Base-by-base conservation (phyloP, 371 early-diverging fungal genomes). In the Haplosporangium sp. region DNA sequence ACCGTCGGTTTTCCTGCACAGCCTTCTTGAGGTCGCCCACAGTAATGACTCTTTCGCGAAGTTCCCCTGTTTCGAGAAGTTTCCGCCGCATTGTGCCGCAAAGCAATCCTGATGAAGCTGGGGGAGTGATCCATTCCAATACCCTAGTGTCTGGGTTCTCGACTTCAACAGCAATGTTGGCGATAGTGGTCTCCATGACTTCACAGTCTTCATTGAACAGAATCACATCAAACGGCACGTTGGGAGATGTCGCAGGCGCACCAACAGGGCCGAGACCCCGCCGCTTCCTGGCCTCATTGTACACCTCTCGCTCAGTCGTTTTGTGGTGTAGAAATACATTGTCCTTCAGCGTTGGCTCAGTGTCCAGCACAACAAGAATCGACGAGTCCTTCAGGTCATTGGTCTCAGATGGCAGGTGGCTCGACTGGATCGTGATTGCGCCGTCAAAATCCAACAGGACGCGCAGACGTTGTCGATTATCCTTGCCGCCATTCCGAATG, bases 121-220 rank as follows among this genome's bases (percentile, higher is more conserved):
- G 67, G 0, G 89, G 89, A 20, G 89, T 89, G 41, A 79, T 81
- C 88, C 88, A 89, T 20, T 79, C 73, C 21, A 79, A 0, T 36
- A 53, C n/a, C 16, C 61, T 58, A 16, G 70, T 40, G 56, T 83
- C 60, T 61, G 55, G 29, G 18, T 67, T 56, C 36, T 59, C 48
- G 21, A 77, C 63, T 10, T 80, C 74, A 16, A 90, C 53, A 14
- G 90, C 89, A 38, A 90, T 82, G 55, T 90, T 90, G 12, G 89
- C 88, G 53, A 90, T 87, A 23, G 87, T 83, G 0, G 89, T 81
- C 66, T 90, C 90, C 50, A 89, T 90, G 2, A 90, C 67, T 20
- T 89, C 74, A 0, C 62, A 23, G 1, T 83, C 46, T 29, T 82
- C 57, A 53, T 90, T 90, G 74, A 80, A 87, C 43, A 90, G 53